phyloP scores from a whole-genome alignment of 192 early-diverging fungal genomes.

The Funneliformis geosporum region DNA sequence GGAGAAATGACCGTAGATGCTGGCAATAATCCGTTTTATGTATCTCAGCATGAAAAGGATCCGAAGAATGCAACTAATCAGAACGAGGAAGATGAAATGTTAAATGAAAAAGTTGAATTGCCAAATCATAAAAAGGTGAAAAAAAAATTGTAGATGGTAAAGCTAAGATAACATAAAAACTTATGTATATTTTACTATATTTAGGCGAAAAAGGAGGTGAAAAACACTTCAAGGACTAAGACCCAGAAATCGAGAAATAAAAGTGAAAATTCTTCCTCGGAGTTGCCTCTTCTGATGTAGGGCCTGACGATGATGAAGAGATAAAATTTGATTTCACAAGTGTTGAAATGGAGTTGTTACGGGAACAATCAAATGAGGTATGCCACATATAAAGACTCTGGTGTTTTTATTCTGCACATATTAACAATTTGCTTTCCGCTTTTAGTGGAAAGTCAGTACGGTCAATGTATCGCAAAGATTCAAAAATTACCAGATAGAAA shows the following conservation, averaged over 20 bases:
- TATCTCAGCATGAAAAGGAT: not conserved
- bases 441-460: conserved; percentile 26
- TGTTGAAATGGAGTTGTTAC: conserved; percentile 19
- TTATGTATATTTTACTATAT: too few species aligned
- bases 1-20: conserved; percentile 2
- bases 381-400: conserved; percentile 24
- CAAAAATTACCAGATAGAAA: conserved; percentile 26
- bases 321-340: conserved; percentile 31
- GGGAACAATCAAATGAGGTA: conserved; percentile 18
- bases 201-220: not conserved
- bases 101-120: too few species aligned
- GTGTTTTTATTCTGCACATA: conserved; percentile 25
- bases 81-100: too few species aligned
- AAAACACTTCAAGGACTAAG: not conserved
- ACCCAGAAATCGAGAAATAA: conserved; percentile 16
- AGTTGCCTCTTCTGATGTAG: conserved; percentile 6
- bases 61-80: not conserved
- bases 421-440: not conserved
- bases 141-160: too few species aligned
- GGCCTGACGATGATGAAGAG: conserved; percentile 20
- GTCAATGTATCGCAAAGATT: conserved; percentile 32
- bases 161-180: too few species aligned
- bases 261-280: conserved; percentile 22
- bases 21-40: conserved; percentile 12
- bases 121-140: too few species aligned